A percentile compares a stretch with the other conserved stretches of the same genome.
Evolutionary conservation across 371 early-diverging fungal genomes (phyloP).

Genomic region (Sporodiniella umbellata): DNA sequence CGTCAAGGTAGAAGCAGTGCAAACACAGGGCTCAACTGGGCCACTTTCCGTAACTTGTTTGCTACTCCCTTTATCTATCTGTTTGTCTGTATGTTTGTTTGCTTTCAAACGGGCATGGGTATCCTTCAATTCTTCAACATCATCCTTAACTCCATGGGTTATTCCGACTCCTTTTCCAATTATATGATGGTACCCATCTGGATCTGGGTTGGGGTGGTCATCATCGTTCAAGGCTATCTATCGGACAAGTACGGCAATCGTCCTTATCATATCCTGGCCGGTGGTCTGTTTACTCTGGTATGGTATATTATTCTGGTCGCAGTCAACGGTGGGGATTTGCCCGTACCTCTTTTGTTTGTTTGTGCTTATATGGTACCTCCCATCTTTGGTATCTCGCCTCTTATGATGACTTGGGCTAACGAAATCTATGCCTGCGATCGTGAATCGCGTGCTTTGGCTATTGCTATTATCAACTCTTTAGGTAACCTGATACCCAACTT

Average conservation of each 20-base stretch:
- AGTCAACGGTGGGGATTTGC: constrained; percentile 38
- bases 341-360: constrained; percentile 25
- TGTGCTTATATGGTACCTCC: constrained; percentile 33
- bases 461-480: constrained; percentile 36
- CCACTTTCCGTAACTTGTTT: constrained; percentile 33
- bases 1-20: constrained; percentile 28
- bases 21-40: constrained; percentile 24
- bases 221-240: constrained; percentile 38
- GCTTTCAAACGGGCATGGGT: constrained; percentile 49
- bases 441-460: constrained; percentile 33
- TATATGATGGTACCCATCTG: constrained; percentile 46
- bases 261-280: constrained; percentile 38
- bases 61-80: constrained; percentile 39
- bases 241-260: constrained; percentile 35
- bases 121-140: constrained; percentile 40
- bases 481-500: constrained; percentile 41
- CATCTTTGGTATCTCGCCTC: constrained; percentile 31
- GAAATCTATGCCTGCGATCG: constrained; percentile 31
- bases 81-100: constrained; percentile 33
- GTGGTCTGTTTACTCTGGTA: constrained; percentile 29
- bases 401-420: constrained; percentile 44
- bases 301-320: constrained; percentile 57
- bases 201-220: constrained; percentile 37
- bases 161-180: constrained; percentile 31
- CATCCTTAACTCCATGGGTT: constrained; percentile 31